Evolutionary conservation across 352 stramenopile species (phyloP).

Genomic region (Pythium pyrilobum): DNA sequence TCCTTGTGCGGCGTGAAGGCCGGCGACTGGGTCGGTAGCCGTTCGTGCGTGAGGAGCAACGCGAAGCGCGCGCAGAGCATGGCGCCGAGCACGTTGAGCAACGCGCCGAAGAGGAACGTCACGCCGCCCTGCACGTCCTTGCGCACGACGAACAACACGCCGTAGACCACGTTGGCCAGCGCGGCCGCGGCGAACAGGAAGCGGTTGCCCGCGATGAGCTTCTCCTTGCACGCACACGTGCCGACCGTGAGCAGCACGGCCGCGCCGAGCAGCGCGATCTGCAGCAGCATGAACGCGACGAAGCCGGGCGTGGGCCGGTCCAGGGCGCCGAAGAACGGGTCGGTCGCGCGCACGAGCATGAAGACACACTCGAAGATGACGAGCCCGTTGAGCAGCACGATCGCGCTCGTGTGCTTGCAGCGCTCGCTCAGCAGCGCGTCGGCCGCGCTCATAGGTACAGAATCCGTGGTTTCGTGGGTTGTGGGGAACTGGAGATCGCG

Average conservation of each 20-base stretch:
- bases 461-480: no score
- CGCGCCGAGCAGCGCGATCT: constrained; percentile 24
- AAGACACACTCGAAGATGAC: constrained; percentile 26
- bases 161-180: constrained; percentile 26
- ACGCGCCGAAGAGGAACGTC: constrained; percentile 9
- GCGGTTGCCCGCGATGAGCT: constrained; percentile 21
- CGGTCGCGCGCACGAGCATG: constrained; percentile 24
- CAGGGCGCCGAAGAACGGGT: constrained; percentile 32
- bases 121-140: constrained; percentile 10
- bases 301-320: constrained; percentile 20
- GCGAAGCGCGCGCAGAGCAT: constrained; percentile 24
- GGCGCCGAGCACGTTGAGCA: constrained; percentile 18
- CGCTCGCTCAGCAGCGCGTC: constrained; percentile 15
- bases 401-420: constrained; percentile 25
- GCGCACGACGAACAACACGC: constrained; percentile 13
- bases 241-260: constrained; percentile 21
- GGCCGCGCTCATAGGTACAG: no score
- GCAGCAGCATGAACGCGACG: constrained; percentile 32
- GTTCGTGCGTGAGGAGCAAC: constrained; percentile 15
- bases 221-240: constrained; percentile 22
- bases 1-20: constrained; percentile 15
- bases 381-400: constrained; percentile 26
- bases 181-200: constrained; percentile 19
- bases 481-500: no score
- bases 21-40: constrained; percentile 26